A percentile compares a stretch with the other conserved stretches of the same genome.
Evolutionary conservation across 495 filamentous ascomycete genomes (phyloP).

Genomic region (Neurospora tetrasperma): DNA sequence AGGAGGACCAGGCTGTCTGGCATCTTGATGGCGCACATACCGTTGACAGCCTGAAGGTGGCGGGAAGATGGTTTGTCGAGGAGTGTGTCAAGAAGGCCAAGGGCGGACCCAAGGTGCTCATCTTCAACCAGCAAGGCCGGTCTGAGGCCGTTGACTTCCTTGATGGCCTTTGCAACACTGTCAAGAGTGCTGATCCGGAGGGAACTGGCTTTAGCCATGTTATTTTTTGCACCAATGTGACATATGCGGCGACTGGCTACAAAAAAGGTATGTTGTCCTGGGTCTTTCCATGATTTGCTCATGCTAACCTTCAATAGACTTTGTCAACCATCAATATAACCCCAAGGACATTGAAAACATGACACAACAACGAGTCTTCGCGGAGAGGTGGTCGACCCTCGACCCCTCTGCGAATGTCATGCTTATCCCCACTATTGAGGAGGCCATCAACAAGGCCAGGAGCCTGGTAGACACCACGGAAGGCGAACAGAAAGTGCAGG

Average conservation of each 20-base stretch:
- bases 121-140: conserved; percentile 95
- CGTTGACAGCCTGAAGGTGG: conserved; percentile 70
- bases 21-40: conserved; percentile 91
- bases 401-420: conserved; percentile 50
- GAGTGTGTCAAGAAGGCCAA: conserved; percentile 29
- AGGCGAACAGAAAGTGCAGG: conserved; percentile 28
- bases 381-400: conserved; percentile 58
- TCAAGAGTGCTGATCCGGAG: conserved; percentile 30
- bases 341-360: conserved; percentile 54
- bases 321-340: conserved; percentile 67
- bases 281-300: conserved; percentile 6
- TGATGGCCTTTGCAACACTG: conserved; percentile 47
- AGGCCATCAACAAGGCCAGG: conserved; percentile 63
- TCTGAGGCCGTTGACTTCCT: conserved; percentile 65
- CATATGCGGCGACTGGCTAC: conserved; percentile 60
- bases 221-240: conserved; percentile 84
- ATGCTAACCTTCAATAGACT: conserved; percentile 38
- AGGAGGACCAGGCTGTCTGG: conserved; percentile 62
- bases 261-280: conserved; percentile 31
- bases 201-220: conserved; percentile 62
- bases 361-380: conserved; percentile 64
- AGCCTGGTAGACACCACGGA: conserved; percentile 27
- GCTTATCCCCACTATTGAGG: conserved; percentile 73
- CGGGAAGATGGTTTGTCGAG: conserved; percentile 65
- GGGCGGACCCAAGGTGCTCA: conserved; percentile 49